Conservation (phyloP, 768 basidiomycete species). For the Zangia roseola region DNA sequence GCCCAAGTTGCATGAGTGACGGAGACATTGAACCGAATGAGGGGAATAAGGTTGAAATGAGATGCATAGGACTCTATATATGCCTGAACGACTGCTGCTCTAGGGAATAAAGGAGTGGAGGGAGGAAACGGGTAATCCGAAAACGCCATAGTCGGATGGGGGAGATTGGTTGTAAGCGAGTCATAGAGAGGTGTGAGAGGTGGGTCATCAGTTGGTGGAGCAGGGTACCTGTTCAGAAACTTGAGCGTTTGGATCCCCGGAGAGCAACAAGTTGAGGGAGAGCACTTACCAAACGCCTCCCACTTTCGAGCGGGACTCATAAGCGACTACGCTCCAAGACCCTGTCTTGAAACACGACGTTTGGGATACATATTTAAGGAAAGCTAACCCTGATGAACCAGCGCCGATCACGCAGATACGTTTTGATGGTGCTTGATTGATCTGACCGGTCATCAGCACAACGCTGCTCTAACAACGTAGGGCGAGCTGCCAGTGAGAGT, state of each 20-base stretch:
- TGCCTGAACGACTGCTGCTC: slow-evolving; percentile 54
- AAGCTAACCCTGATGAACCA: slow-evolving; percentile 72
- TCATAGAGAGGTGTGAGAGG: slow-evolving; percentile 75
- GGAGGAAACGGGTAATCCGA: slow-evolving; percentile 65
- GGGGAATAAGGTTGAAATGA: slow-evolving; percentile 55
- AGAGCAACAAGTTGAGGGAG: background rate
- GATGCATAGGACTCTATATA: slow-evolving; percentile 70
- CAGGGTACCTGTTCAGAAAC: slow-evolving; percentile 48
- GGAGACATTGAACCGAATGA: slow-evolving; percentile 60
- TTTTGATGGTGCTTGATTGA: slow-evolving; percentile 20
- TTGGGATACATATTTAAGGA: slow-evolving; percentile 63
- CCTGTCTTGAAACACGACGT: slow-evolving; percentile 54
- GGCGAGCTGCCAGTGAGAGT: too few species aligned
- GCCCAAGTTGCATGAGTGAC: slow-evolving; percentile 51
- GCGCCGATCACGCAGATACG: slow-evolving; percentile 72
- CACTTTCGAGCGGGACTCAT: slow-evolving; percentile 61
- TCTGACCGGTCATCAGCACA: slow-evolving; percentile 5
- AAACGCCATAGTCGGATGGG: slow-evolving; percentile 76
- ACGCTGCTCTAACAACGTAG: too few species aligned
- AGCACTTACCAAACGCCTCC: slow-evolving; percentile 74
- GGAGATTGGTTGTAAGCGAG: slow-evolving; percentile 78
- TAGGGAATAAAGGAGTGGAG: slow-evolving; percentile 68
- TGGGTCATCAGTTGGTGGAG: slow-evolving; percentile 46
- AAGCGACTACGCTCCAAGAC: slow-evolving; percentile 61
- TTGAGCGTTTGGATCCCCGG: background rate